These are phyloP conservation scores for Hygrocybe punicea DNA, from an alignment of 768 basidiomycete genomes.

Conservation along the genomic window DNA sequence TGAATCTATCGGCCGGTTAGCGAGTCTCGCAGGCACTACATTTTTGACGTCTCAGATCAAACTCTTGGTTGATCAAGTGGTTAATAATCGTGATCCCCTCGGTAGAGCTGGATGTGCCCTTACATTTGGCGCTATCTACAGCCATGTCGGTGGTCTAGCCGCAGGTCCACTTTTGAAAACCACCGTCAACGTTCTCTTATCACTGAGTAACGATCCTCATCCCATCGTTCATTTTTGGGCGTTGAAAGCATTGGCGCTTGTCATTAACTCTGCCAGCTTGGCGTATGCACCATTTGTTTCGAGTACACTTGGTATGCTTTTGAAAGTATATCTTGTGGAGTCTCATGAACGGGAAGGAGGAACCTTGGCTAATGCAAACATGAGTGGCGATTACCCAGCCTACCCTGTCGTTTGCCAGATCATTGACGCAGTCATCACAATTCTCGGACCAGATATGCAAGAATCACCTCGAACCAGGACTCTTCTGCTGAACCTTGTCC, in stretches of 20 bases:
- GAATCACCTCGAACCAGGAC: slow-evolving; percentile 79
- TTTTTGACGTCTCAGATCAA: slow-evolving; percentile 88
- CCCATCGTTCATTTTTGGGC: slow-evolving; percentile 96
- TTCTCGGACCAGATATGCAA: slow-evolving; percentile 92
- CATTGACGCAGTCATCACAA: slow-evolving; percentile 88
- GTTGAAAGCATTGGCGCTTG: slow-evolving; percentile 75
- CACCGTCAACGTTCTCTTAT: slow-evolving; percentile 92
- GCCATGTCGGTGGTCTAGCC: slow-evolving; percentile 88
- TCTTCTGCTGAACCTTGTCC: slow-evolving; percentile 78
- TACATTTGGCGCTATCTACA: slow-evolving; percentile 89
- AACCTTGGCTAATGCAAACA: slow-evolving; percentile 72
- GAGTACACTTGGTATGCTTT: slow-evolving; percentile 83
- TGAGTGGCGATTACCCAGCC: slow-evolving; percentile 86
- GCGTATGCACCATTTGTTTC: slow-evolving; percentile 88
- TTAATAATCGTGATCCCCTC: slow-evolving; percentile 89
- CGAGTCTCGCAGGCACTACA: slow-evolving; percentile 74
- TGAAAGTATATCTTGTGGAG: slow-evolving; percentile 85
- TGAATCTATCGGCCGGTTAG: slow-evolving; percentile 84
- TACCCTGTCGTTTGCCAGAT: slow-evolving; percentile 91
- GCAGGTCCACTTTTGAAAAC: slow-evolving; percentile 94
- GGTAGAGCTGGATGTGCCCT: slow-evolving; percentile 91
- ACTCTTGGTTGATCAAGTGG: slow-evolving; percentile 86
- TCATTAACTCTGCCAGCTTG: slow-evolving; percentile 88
- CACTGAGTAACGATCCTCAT: slow-evolving; percentile 92
- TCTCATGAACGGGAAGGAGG: slow-evolving; percentile 94